Evolutionary conservation across 2,329 filamentous ascomycete genomes (phyloP).

Genomic region (Trichophyton equinum): DNA sequence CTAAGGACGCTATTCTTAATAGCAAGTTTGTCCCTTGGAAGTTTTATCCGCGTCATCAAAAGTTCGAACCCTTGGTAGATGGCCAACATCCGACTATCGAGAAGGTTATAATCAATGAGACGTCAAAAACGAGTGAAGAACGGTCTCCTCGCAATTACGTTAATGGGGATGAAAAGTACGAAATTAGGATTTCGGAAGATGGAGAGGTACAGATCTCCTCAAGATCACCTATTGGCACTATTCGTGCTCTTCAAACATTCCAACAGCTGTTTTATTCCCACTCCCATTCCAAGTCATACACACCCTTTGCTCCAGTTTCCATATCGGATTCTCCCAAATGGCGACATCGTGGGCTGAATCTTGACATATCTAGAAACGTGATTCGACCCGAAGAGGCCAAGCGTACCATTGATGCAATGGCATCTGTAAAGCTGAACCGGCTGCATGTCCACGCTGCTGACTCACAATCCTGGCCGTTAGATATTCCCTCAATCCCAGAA

Average conservation of each 20-base stretch:
- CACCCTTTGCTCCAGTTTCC: conserved; percentile 53
- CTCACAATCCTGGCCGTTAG: conserved; percentile 50
- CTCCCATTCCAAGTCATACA: conserved; percentile 42
- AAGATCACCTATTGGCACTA: conserved; percentile 17
- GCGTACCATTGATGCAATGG: conserved; percentile 61
- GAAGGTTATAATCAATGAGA: conserved; percentile 16
- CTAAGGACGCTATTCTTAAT: conserved; percentile 13
- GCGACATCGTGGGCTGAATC: conserved; percentile 62
- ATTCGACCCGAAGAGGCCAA: conserved; percentile 56
- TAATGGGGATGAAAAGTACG: conserved; percentile 18
- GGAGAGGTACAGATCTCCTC: conserved; percentile 16
- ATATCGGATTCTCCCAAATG: conserved; percentile 66
- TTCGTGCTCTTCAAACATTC: conserved; percentile 20
- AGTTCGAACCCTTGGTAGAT: conserved; percentile 16
- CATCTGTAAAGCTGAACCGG: conserved; percentile 38
- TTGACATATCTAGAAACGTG: conserved; percentile 65
- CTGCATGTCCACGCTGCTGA: conserved; percentile 40
- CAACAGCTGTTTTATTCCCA: conserved; percentile 21
- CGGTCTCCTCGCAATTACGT: conserved; percentile 12
- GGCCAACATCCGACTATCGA: conserved; percentile 8
- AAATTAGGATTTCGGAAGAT: conserved; percentile 14
- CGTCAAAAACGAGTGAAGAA: neutral
- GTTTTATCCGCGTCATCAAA: conserved; percentile 17
- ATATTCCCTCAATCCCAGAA: conserved; percentile 54
- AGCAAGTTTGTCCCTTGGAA: conserved; percentile 23